Base-by-base conservation (phyloP, 306 rosid species). In the Neltuma alba region DNA sequence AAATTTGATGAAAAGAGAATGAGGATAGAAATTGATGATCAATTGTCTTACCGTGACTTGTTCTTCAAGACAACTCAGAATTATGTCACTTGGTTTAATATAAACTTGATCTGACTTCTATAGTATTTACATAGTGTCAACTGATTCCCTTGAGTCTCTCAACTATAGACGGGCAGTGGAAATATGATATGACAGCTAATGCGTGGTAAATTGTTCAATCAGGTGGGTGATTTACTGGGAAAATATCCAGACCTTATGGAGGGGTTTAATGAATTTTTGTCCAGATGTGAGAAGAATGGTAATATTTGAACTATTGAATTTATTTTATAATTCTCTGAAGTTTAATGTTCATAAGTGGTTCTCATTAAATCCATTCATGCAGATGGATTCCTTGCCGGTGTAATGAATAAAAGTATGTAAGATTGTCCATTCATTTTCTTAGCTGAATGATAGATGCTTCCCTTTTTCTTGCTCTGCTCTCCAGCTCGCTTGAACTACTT, bases 381-480 rank as follows among this genome's bases (percentile, higher is more conserved):
- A 94, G 97, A 92, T 84, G 97, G 96, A 85, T 89, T 92, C 89
- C 97, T 92, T 84, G 96, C 97, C 81, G 98, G 92, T 79, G 92
- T 92, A 83, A 92, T 90, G 92, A 90, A 88, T 87, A 92, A 87
- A 84, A 92, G 94, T 94, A 94, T 52, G 98, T 89, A 79, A 78
- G 69, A 68, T 72, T 61, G 57, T 81, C 78, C 78, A 37, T 87
- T 81, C 23, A 67, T 44, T 57, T 76, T 81, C 30, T 78, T 80
- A 27, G 67, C 58, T 54, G 18, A 28, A 48, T 76, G 76, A 64
- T 72, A 71, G 72, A 74, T 76, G 55, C 70, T 68, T 63, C 74
- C 76, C 69, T 68, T 73, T 47, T 81, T 77, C n/a, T 74, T 54
- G 71, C 72, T 77, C 58, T 80, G 79, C 72, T 76, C 72, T 84